Evolutionary conservation across 129 eudicot genomes (phyloP), one percentile per base, ranked within the genome.

Genomic region (Saussurea involucrata): DNA sequence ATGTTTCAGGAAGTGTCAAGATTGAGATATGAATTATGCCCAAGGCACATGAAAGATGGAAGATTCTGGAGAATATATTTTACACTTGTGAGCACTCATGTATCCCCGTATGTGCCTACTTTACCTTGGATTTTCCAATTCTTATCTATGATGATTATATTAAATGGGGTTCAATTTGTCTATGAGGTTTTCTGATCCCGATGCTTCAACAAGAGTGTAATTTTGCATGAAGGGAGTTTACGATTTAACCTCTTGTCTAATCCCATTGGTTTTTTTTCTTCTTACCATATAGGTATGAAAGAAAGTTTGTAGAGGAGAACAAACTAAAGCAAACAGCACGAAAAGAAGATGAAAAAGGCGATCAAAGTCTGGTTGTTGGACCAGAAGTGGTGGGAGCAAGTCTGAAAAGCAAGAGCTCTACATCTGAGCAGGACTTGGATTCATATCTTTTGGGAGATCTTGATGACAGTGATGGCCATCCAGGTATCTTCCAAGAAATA

Each of bases 1-100:
- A 49, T 81, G 25, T 83, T 75, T 57, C 85, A 88, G 92, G 90
- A 88, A 81, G 88, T 88, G 60, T 85, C 92, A 75, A 85, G 79
- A 76, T 63, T 88, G 74, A 82, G 90, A 75, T 88, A 88, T 53
- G 92, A 86, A 33, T 77, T 88, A 69, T 88, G 92, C 86, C 92
- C 92, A 5, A 86, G 90, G 24, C 81, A 83, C 74, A 88, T 88
- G 92, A 85, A 80, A 67, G 92, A 88, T 58, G 84, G 86, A 71
- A 83, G 88, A 84, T 88, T 88, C 75, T 88, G 92, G 92, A 81
- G 88, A 69, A 83, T 88, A 70, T 88, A 88, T 71, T 88, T 88
- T 29, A 81, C 89, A 2, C 92, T 88, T 78, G 92, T 88, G 84
- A 88, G 85, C 89, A 88, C 82, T 77, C 92, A 88, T 68, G 82